Percentiles rank a stretch among this genome's conserved stretches.
Evolutionary conservation across 1,284 basidiomycete species (phyloP).

Genomic region (Cutaneotrichosporon cavernicola): DNA sequence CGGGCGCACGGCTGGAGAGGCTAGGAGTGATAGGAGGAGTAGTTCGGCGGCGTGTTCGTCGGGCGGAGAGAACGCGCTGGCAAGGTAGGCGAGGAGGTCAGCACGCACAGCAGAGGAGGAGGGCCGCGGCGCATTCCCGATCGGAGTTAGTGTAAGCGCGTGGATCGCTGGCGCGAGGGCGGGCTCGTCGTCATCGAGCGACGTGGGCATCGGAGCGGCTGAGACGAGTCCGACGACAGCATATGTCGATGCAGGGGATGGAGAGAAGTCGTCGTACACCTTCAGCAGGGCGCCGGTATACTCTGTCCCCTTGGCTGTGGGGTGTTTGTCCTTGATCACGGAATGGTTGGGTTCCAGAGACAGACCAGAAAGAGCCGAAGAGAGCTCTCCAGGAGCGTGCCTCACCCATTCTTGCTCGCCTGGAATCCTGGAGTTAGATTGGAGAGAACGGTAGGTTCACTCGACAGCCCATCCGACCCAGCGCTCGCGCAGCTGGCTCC

Average conservation of each 20-base stretch:
- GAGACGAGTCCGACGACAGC: slow-evolving; percentile 48
- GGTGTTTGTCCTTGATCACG: slow-evolving; percentile 40
- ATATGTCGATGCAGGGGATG: slow-evolving; percentile 43
- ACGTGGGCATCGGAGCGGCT: slow-evolving; percentile 38
- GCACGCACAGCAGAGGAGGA: slow-evolving; percentile 19
- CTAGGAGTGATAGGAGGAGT: slow-evolving; percentile 43
- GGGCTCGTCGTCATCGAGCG: slow-evolving; percentile 30
- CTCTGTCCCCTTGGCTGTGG: slow-evolving; percentile 29
- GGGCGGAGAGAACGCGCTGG: slow-evolving; percentile 34
- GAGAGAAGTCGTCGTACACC: slow-evolving; percentile 48
- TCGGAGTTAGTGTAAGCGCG: slow-evolving; percentile 28
- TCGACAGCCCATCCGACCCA: slow-evolving; percentile 53
- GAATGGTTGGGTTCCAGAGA: slow-evolving; percentile 19
- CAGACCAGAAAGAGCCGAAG: neutral
- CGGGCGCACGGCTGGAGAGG: slow-evolving; percentile 39
- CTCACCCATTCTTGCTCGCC: slow-evolving; percentile 43
- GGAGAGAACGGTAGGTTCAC: slow-evolving; percentile 27
- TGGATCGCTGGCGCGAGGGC: slow-evolving; percentile 45
- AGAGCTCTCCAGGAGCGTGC: neutral
- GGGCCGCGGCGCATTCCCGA: slow-evolving; percentile 1
- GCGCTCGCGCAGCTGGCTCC: slow-evolving; percentile 46
- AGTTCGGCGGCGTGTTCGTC: slow-evolving; percentile 44
- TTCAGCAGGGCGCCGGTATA: slow-evolving; percentile 50
- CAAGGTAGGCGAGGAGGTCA: slow-evolving; percentile 39
- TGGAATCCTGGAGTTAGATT: slow-evolving; percentile 34